phyloP scores from a whole-genome alignment of 768 basidiomycete species.

The Amanita molliuscula region DNA sequence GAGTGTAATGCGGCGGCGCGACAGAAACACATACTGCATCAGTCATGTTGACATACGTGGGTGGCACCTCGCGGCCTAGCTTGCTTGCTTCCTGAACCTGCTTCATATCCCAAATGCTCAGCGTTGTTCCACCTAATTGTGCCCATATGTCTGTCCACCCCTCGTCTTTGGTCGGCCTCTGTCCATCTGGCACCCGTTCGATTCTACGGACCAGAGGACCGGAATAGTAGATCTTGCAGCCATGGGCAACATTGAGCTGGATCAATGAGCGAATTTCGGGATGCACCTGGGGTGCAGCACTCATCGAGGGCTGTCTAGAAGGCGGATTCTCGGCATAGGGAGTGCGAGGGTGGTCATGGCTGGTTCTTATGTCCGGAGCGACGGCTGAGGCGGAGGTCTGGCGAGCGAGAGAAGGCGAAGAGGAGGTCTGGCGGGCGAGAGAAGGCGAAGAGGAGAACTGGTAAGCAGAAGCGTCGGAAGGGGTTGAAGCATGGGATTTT shows the following conservation, averaged over 20 bases:
- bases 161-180: slow-evolving; percentile 59
- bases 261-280: slow-evolving; percentile 79
- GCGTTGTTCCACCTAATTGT: slow-evolving; percentile 79
- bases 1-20: neutral
- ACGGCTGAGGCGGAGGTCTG: neutral
- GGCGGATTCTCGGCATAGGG: neutral
- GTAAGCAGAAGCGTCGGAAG: slow-evolving; percentile 14
- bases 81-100: slow-evolving; percentile 78
- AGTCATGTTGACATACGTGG: slow-evolving; percentile 78
- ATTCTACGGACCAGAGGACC: slow-evolving; percentile 70
- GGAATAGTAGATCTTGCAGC: slow-evolving; percentile 81
- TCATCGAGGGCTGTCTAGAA: slow-evolving; percentile 3
- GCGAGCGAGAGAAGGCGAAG: slow-evolving; percentile 5
- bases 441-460: neutral
- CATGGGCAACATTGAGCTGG: slow-evolving; percentile 61
- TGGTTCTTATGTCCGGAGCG: slow-evolving; percentile 8
- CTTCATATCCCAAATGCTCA: slow-evolving; percentile 89
- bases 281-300: slow-evolving; percentile 39
- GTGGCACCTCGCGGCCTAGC: slow-evolving; percentile 74
- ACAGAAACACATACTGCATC: slow-evolving; percentile 58
- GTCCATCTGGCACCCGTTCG: slow-evolving; percentile 72
- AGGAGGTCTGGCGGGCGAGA: slow-evolving; percentile 7
- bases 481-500: slow-evolving; percentile 22
- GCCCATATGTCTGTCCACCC: slow-evolving; percentile 85
- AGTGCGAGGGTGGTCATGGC: slow-evolving; percentile 4